phyloP scores from a whole-genome alignment of 176 grass and related monocot species.

The Luzula sylvatica region DNA sequence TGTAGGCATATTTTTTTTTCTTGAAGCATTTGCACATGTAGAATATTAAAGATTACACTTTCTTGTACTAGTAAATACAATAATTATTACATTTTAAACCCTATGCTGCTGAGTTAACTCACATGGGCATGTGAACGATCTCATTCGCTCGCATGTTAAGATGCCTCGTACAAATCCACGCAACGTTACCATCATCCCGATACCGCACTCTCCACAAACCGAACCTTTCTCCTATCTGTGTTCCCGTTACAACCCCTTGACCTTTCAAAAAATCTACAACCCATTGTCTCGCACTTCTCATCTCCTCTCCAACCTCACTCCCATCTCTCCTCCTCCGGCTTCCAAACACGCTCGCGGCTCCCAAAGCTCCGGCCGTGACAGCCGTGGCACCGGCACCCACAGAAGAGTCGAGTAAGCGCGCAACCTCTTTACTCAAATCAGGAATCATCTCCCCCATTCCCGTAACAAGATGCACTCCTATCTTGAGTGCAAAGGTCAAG shows the following conservation, averaged over 20 bases:
- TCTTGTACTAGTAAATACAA: not conserved
- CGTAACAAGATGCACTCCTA: conserved; percentile 58
- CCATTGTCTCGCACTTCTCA: conserved; percentile 66
- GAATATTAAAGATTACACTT: not conserved
- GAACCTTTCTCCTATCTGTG: conserved; percentile 65
- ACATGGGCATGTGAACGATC: conserved; percentile 61
- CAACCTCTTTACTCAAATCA: conserved; percentile 62
- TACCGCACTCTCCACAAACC: conserved; percentile 80
- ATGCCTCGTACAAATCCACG: conserved; percentile 81
- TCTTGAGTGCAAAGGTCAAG: conserved; percentile 79
- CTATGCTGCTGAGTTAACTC: too few species aligned
- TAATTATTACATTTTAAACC: conserved; percentile 33
- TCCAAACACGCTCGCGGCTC: conserved; percentile 34
- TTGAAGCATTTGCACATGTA: too few species aligned
- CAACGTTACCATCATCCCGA: conserved; percentile 50
- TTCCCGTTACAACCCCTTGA: conserved; percentile 51
- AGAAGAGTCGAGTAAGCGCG: conserved; percentile 56
- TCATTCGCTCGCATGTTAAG: conserved; percentile 45
- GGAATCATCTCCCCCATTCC: conserved; percentile 97
- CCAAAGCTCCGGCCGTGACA: conserved; percentile 48
- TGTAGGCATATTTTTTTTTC: too few species aligned
- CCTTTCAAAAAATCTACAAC: conserved; percentile 79
- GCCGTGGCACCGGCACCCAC: conserved; percentile 41
- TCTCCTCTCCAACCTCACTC: conserved; percentile 29
- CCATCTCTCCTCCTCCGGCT: conserved; percentile 30